phyloP scores from a whole-genome alignment of 1,139 yeast species.

The Candida pseudocylindracea region DNA sequence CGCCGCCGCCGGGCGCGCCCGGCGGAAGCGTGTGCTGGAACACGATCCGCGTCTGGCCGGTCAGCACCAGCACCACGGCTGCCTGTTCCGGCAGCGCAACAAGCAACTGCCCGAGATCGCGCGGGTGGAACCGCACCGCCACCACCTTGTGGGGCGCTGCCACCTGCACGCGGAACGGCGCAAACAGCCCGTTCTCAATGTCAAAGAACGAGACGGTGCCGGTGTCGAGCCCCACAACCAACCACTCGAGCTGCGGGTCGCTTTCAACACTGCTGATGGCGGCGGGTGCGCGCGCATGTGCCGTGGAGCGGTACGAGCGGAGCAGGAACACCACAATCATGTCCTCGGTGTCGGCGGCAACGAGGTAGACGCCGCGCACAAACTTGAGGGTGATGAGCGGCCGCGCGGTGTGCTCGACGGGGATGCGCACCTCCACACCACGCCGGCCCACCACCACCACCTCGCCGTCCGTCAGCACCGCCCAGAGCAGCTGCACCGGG shows the following conservation, averaged over 20 bases:
- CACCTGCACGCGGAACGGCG: slow-evolving; percentile 38
- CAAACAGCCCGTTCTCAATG: slow-evolving; percentile 49
- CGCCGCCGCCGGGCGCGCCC: too few species aligned
- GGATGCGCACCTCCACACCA: slow-evolving; percentile 35
- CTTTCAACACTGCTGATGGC: slow-evolving; percentile 43
- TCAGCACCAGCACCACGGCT: slow-evolving; percentile 42
- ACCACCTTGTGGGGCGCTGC: slow-evolving; percentile 29
- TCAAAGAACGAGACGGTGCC: slow-evolving; percentile 65
- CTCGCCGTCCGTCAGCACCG: slow-evolving; percentile 53
- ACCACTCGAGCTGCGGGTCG: slow-evolving; percentile 82
- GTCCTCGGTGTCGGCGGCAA: slow-evolving; percentile 26
- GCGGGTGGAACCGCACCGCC: slow-evolving; percentile 60
- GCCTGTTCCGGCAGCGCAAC: slow-evolving; percentile 56
- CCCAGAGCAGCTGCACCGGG: slow-evolving; percentile 72
- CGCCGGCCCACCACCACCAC: slow-evolving; percentile 72
- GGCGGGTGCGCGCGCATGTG: slow-evolving; percentile 24
- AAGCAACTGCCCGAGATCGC: slow-evolving; percentile 64
- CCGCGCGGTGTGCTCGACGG: too few species aligned
- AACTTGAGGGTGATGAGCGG: slow-evolving; percentile 33
- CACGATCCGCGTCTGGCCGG: slow-evolving; percentile 29
- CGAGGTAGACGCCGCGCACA: slow-evolving; percentile 62
- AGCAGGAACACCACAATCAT: slow-evolving; percentile 48
- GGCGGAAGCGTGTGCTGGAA: slow-evolving; percentile 28
- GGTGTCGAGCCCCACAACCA: slow-evolving; percentile 56
- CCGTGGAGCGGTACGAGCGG: slow-evolving; percentile 14